Conservation (phyloP, 495 filamentous ascomycete species). For the Podospora pseudocomata region DNA sequence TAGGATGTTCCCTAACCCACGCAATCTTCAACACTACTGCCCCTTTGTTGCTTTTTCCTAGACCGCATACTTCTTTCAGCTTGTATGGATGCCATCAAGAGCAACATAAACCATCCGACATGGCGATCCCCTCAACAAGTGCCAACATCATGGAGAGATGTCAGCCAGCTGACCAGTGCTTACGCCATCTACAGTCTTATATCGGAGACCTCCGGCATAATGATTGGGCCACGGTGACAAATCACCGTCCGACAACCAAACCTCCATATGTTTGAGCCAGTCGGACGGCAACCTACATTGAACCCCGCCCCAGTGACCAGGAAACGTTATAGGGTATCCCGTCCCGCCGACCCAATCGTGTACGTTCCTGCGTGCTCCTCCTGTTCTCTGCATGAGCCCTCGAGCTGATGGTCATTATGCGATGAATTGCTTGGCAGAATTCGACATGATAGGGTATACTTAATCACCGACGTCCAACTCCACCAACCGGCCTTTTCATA, state of each 20-base stretch:
- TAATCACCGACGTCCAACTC: background rate
- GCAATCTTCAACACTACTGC: background rate
- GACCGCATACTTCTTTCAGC: background rate
- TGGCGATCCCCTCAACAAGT: background rate
- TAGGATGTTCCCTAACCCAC: background rate
- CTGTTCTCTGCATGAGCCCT: background rate
- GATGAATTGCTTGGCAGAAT: background rate
- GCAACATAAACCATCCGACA: background rate
- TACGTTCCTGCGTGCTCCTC: background rate
- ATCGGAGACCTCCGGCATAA: background rate
- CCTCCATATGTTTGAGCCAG: background rate
- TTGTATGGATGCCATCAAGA: background rate
- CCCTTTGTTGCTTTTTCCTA: background rate
- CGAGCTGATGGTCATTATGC: background rate
- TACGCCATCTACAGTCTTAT: background rate
- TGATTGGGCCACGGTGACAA: background rate
- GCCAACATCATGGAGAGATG: background rate
- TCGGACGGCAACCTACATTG: background rate
- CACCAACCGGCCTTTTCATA: background rate
- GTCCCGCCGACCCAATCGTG: background rate
- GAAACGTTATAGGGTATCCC: background rate
- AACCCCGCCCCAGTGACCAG: background rate
- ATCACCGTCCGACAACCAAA: background rate
- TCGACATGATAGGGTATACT: background rate
- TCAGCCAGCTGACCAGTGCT: background rate